Evolutionary conservation across 2,329 filamentous ascomycete genomes (phyloP).

Genomic region (Lecanicillium sp.): DNA sequence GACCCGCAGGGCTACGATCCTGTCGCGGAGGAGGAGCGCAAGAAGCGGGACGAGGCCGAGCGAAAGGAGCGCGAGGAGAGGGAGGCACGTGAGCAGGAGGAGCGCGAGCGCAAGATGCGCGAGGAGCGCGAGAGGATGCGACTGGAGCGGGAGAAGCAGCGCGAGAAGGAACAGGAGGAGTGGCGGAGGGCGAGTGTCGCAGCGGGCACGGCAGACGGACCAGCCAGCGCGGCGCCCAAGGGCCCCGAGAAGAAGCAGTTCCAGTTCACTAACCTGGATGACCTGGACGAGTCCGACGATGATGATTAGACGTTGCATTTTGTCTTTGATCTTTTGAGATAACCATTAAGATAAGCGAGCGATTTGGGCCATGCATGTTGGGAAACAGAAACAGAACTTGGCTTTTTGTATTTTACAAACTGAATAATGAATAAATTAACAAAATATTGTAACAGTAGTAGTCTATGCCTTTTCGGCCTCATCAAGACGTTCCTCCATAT

Average conservation of each 20-base stretch:
- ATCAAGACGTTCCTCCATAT: slow-evolving; percentile 4
- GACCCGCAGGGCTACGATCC: slow-evolving; percentile 58
- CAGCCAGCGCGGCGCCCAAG: slow-evolving; percentile 21
- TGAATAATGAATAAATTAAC: slow-evolving; percentile 8
- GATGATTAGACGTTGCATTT: slow-evolving; percentile 24
- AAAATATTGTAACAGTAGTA: slow-evolving; percentile 6
- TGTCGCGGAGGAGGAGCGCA: slow-evolving; percentile 45
- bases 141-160: slow-evolving; percentile 37
- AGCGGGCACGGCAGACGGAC: slow-evolving; percentile 20
- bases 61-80: slow-evolving; percentile 40
- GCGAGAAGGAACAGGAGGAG: slow-evolving; percentile 36
- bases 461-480: slow-evolving; percentile 8
- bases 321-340: not conserved
- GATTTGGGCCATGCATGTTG: slow-evolving; percentile 2
- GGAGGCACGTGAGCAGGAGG: slow-evolving; percentile 40
- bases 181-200: slow-evolving; percentile 35
- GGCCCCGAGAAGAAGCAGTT: slow-evolving; percentile 46
- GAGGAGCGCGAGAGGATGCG: slow-evolving; percentile 34
- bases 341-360: slow-evolving; percentile 3
- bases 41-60: slow-evolving; percentile 46
- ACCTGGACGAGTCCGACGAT: slow-evolving; percentile 45
- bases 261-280: slow-evolving; percentile 48
- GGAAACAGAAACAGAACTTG: not conserved
- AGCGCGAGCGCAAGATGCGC: slow-evolving; percentile 35
- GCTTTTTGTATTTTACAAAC: slow-evolving; percentile 13